A percentile compares a stretch with the other conserved stretches of the same genome.
Evolutionary conservation across 768 basidiomycete species (phyloP).

Genomic region (Ramaria sp.): DNA sequence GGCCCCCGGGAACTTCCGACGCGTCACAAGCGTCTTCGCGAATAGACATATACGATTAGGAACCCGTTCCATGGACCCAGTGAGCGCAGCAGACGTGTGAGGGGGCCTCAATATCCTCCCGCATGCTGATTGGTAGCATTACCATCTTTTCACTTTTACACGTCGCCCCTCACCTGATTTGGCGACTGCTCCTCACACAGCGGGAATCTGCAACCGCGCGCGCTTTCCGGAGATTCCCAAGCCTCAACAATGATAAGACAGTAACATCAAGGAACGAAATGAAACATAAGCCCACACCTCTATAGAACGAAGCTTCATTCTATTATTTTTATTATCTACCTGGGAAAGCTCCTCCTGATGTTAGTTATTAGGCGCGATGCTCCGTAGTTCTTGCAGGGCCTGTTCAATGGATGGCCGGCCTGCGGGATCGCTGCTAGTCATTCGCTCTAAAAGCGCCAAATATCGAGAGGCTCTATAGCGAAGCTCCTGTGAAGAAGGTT

Average conservation of each 20-base stretch:
- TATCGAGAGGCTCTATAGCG: neutral
- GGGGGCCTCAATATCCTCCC: neutral
- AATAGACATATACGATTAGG: neutral
- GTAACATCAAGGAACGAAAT: neutral
- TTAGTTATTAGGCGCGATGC: neutral
- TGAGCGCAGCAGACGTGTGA: neutral
- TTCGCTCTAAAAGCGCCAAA: neutral
- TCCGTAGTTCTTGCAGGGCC: neutral
- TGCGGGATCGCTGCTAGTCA: neutral
- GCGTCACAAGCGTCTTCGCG: neutral
- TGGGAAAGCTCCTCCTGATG: neutral
- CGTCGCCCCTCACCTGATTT: neutral
- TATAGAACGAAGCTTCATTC: neutral
- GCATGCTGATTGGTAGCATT: neutral
- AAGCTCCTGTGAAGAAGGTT: neutral
- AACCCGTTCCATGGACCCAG: neutral
- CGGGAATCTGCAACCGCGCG: neutral
- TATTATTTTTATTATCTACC: neutral
- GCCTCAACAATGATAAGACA: neutral
- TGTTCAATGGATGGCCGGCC: neutral
- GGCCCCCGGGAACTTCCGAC: constrained; percentile 2
- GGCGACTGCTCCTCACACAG: neutral
- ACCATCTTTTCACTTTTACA: no score
- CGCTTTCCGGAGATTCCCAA: neutral
- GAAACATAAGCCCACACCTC: neutral